Base-by-base conservation (phyloP, 352 stramenopile genomes). In the Globisporangium okanoganense region DNA sequence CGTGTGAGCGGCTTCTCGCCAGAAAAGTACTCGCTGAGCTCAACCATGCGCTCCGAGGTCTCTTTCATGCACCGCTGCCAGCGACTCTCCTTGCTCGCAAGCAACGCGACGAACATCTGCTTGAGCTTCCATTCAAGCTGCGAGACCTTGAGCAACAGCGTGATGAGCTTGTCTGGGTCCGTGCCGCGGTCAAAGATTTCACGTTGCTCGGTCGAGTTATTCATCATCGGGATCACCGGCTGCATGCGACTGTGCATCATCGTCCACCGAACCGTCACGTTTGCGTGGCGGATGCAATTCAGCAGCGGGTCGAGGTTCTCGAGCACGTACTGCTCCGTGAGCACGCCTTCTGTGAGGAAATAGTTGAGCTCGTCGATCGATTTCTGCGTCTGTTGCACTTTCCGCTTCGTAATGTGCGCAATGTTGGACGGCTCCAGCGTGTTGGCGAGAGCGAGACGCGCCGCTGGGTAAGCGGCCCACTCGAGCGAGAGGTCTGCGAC, bases 51-150 rank as follows among this genome's bases (percentile, higher is more conserved):
- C 58, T 96, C 82, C 1, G 83, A 90, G 0, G 83, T 94, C 56
- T 96, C 85, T 25, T 82, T 87, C 78, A 92, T 93, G 62, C 87
- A 97, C 13, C 73, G 81, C 45, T 94, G 82, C 95, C 95, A 98
- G 10, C 92, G 88, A 20, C 88, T 75, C 70, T 97, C 87, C 72
- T 97, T 98, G 49, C 73, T 92, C 22, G 83, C 87, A 12, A 98
- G 70, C 31, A 98, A 71, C 7, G 82, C 68, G 16, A 87, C 82
- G 56, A 98, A 96, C 73, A 97, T 96, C 61, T 94, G 81, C 74
- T 98, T 98, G 2, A 98, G 72, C 55, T 97, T 94, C 84, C 90
- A 97, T 72, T 98, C 95, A 35, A 98, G 73, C 69, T 98, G 93
- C 7, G 92, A 96, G 0, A 90, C 87, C 49, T 98, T 96, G 12